Evolutionary conservation across 805 yeast species (phyloP).

Genomic region (Trichomonascus vanleenenianus): DNA sequence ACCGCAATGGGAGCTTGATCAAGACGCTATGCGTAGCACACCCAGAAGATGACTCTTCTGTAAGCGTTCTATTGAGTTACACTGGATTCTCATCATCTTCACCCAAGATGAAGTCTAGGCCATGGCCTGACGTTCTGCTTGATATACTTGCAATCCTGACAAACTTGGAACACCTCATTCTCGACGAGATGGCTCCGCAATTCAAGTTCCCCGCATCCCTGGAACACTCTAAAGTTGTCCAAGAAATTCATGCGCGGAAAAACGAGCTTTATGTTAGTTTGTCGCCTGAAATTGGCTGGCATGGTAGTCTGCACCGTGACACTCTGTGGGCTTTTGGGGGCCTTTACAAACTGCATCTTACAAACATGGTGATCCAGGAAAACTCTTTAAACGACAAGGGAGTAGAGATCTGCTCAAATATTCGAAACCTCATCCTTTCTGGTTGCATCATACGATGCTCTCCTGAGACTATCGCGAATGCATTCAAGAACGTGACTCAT

Average conservation of each 20-base stretch:
- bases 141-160: slow-evolving; percentile 7
- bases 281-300: slow-evolving; percentile 14
- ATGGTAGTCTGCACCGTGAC: slow-evolving; percentile 1
- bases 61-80: background rate
- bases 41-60: background rate
- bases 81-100: slow-evolving; percentile 4
- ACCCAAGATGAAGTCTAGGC: background rate
- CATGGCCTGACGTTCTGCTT: slow-evolving; percentile 11
- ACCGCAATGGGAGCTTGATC: slow-evolving; percentile 1
- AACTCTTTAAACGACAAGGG: background rate
- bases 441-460: slow-evolving; percentile 3
- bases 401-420: background rate
- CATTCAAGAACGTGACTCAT: background rate
- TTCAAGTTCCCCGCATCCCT: slow-evolving; percentile 6
- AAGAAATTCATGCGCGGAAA: background rate
- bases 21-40: slow-evolving; percentile 1
- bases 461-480: background rate
- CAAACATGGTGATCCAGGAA: background rate
- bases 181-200: slow-evolving; percentile 9
- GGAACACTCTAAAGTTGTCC: background rate
- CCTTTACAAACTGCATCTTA: background rate
- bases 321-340: slow-evolving; percentile 12
- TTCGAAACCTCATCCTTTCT: background rate
- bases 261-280: slow-evolving; percentile 3
- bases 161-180: slow-evolving; percentile 7